A percentile compares a stretch with the other conserved stretches of the same genome.
phyloP scores from a whole-genome alignment of 139 green algal genomes.

The Trebouxia sp. region DNA sequence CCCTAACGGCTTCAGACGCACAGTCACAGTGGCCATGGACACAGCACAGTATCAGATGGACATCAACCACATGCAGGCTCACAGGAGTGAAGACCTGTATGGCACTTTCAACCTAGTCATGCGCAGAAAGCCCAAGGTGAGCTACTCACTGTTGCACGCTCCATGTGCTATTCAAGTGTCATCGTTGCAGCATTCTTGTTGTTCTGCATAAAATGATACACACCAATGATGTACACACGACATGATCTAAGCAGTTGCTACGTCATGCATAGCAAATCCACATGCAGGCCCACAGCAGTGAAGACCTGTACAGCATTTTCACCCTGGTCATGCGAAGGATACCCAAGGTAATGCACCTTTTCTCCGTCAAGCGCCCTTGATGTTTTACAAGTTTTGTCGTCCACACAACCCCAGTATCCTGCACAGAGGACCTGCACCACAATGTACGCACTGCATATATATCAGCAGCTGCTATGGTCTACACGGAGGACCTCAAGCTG shows the following conservation, averaged over 20 bases:
- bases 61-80: constrained; percentile 49
- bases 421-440: no score
- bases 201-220: no score
- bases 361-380: no score
- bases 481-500: no score
- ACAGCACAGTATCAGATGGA: constrained; percentile 92
- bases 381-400: no score
- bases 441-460: no score
- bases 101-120: constrained; percentile 89
- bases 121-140: constrained; percentile 71
- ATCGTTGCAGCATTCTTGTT: no score
- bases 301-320: constrained; percentile 86
- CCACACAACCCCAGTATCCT: no score
- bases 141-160: not conserved
- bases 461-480: no score
- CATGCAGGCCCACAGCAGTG: constrained; percentile 44
- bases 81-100: constrained; percentile 78
- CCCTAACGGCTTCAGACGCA: constrained; percentile 72
- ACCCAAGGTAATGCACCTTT: constrained; percentile 52
- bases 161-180: not conserved
- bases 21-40: constrained; percentile 85
- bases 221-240: no score
- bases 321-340: constrained; percentile 90
- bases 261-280: no score
- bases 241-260: no score